These are phyloP conservation scores for Blastomyces gilchristii DNA, from an alignment of 2,329 filamentous ascomycete genomes.

Conservation along the genomic window DNA sequence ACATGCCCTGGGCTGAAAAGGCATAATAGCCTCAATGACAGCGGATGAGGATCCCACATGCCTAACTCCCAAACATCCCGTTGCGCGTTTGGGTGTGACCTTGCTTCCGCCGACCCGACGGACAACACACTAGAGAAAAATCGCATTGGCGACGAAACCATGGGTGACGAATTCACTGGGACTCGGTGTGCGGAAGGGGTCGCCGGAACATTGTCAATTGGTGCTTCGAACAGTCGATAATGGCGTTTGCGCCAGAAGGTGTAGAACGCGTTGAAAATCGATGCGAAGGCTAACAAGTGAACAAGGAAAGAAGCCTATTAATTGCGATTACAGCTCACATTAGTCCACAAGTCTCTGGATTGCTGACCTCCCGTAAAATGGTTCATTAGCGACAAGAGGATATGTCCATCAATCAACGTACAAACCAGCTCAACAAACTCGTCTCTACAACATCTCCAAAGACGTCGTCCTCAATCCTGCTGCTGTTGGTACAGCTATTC, in stretches of 20 bases:
- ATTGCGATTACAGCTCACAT: constrained; percentile 6
- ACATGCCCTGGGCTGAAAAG: constrained; percentile 89
- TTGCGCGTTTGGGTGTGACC: constrained; percentile 63
- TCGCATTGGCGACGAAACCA: constrained; percentile 65
- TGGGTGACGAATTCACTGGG: constrained; percentile 72
- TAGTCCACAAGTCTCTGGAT: constrained; percentile 11
- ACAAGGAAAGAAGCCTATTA: constrained; percentile 57
- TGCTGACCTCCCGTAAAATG: background rate
- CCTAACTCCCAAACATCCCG: constrained; percentile 91
- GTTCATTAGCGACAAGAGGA: background rate
- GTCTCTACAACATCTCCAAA: constrained; percentile 59
- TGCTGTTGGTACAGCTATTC: constrained; percentile 50
- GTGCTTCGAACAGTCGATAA: constrained; percentile 84
- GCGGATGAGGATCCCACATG: constrained; percentile 84
- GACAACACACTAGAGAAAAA: constrained; percentile 60
- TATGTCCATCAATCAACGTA: constrained; percentile 29
- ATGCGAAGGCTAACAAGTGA: constrained; percentile 57
- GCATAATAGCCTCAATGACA: constrained; percentile 73
- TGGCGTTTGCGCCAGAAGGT: constrained; percentile 71
- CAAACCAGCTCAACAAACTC: constrained; percentile 60
- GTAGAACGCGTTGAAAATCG: constrained; percentile 67
- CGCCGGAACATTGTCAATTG: constrained; percentile 62
- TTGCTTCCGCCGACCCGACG: constrained; percentile 62
- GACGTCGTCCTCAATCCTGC: constrained; percentile 60
- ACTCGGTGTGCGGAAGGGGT: constrained; percentile 86